These are phyloP conservation scores for Malassezia sympodialis DNA, from an alignment of 1,284 basidiomycete genomes.

Conservation along the genomic window DNA sequence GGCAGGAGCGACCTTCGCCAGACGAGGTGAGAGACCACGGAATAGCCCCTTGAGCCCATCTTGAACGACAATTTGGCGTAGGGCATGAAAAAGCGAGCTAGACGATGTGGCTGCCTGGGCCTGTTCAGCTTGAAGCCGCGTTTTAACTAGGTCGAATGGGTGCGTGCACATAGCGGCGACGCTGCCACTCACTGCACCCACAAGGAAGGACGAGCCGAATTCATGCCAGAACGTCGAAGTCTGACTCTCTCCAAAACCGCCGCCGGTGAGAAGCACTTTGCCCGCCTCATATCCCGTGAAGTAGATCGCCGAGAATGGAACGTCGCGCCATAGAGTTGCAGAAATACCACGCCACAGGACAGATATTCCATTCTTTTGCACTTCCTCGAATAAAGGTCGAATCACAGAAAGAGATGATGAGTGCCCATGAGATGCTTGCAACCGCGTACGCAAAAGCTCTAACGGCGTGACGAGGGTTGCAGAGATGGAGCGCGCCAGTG, in stretches of 20 bases:
- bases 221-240: slow-evolving; percentile 52
- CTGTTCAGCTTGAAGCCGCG: slow-evolving; percentile 60
- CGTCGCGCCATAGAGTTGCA: slow-evolving; percentile 88
- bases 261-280: slow-evolving; percentile 42
- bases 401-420: slow-evolving; percentile 26
- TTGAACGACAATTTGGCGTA: slow-evolving; percentile 61
- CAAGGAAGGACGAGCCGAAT: slow-evolving; percentile 65
- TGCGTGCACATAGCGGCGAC: slow-evolving; percentile 79
- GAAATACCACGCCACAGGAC: slow-evolving; percentile 82
- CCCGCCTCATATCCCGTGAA: slow-evolving; percentile 56
- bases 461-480: slow-evolving; percentile 75
- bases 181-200: slow-evolving; percentile 57
- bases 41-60: slow-evolving; percentile 74
- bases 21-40: slow-evolving; percentile 72
- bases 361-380: slow-evolving; percentile 13
- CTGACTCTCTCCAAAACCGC: slow-evolving; percentile 48
- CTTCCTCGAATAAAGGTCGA: slow-evolving; percentile 25
- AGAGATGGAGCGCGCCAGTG: slow-evolving; percentile 68
- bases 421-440: slow-evolving; percentile 55
- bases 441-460: slow-evolving; percentile 83
- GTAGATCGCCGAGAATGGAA: slow-evolving; percentile 89
- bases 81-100: slow-evolving; percentile 45
- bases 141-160: slow-evolving; percentile 94
- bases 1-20: slow-evolving; percentile 94
- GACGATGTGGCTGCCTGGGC: background rate